phyloP scores from a whole-genome alignment of 345 rosid species.

The Raphanus raphanistrum region DNA sequence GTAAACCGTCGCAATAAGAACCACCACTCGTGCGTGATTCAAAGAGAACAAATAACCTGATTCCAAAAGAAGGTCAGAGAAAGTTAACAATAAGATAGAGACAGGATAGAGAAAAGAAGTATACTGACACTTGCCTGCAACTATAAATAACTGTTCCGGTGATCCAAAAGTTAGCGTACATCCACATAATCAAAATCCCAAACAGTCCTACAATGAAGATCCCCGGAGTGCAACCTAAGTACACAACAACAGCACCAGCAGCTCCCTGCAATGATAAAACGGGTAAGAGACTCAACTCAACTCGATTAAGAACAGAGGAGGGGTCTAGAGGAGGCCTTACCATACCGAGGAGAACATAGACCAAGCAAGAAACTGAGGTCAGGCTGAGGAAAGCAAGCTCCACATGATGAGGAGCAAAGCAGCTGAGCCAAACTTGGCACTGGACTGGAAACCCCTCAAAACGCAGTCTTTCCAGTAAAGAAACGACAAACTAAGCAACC shows the following conservation, averaged over 20 bases:
- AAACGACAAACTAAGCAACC: constrained; percentile 43
- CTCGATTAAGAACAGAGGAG: not conserved
- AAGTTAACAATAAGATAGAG: not conserved
- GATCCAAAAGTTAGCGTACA: constrained; percentile 98
- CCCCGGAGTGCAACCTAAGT: constrained; percentile 95
- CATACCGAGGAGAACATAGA: constrained; percentile 80
- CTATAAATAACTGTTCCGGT: constrained; percentile 83
- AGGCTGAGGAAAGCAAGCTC: constrained; percentile 95
- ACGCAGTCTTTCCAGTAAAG: constrained; percentile 71
- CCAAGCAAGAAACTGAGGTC: constrained; percentile 82
- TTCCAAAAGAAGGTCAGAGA: constrained; percentile 27
- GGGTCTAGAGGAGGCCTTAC: constrained; percentile 47
- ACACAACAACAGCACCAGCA: constrained; percentile 78
- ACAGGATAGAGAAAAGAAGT: constrained; percentile 4
- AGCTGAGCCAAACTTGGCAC: constrained; percentile 72
- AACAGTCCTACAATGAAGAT: constrained; percentile 87
- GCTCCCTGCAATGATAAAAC: constrained; percentile 62
- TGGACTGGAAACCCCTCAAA: constrained; percentile 69
- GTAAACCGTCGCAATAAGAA: constrained; percentile 67
- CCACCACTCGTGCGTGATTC: constrained; percentile 86
- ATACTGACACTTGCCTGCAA: constrained; percentile 71
- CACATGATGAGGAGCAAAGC: constrained; percentile 86
- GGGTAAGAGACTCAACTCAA: not conserved
- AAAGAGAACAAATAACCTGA: constrained; percentile 92
- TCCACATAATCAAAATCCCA: constrained; percentile 87